A percentile compares a stretch with the other conserved stretches of the same genome.
Evolutionary conservation across 208 protist species (phyloP).

Genomic region (Polymyxa betae): DNA sequence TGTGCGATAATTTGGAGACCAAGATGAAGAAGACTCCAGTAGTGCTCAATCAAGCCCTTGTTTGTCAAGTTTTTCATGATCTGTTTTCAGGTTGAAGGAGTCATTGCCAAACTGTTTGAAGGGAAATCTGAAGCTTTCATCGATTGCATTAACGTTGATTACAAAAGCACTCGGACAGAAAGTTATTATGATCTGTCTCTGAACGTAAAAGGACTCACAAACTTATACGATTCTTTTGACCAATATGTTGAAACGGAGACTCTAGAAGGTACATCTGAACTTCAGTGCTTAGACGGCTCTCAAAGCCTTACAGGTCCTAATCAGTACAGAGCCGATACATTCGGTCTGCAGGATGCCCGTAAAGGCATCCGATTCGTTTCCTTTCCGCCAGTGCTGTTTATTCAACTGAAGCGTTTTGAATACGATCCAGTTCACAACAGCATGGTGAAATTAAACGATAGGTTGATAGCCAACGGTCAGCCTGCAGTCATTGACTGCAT

Average conservation of each 20-base stretch:
- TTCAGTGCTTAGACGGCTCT: neutral
- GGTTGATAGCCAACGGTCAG: neutral
- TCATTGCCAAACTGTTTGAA: slow-evolving; percentile 49
- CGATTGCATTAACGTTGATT: slow-evolving; percentile 83
- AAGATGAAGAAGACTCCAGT: slow-evolving; percentile 79
- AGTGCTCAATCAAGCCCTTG: neutral
- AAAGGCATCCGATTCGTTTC: slow-evolving; percentile 76
- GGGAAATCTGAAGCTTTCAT: slow-evolving; percentile 73
- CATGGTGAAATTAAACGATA: slow-evolving; percentile 79
- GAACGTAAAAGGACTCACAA: slow-evolving; percentile 77
- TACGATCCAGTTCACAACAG: slow-evolving; percentile 77
- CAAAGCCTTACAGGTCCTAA: slow-evolving; percentile 71
- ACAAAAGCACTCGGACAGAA: slow-evolving; percentile 75
- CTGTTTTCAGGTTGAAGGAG: slow-evolving; percentile 52
- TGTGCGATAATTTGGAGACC: slow-evolving; percentile 83
- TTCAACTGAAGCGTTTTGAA: slow-evolving; percentile 86
- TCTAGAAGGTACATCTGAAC: slow-evolving; percentile 70
- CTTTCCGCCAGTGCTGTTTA: slow-evolving; percentile 80
- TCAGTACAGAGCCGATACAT: slow-evolving; percentile 79
- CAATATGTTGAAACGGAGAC: slow-evolving; percentile 80
- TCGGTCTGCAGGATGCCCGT: slow-evolving; percentile 79
- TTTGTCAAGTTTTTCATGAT: too few relatives aligned
- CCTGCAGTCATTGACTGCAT: neutral
- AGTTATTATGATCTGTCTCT: slow-evolving; percentile 76
- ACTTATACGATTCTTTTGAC: slow-evolving; percentile 64